Evolutionary conservation across 768 basidiomycete genomes (phyloP), one percentile per base, ranked within the genome.

Genomic region (Boletus reticuloceps): DNA sequence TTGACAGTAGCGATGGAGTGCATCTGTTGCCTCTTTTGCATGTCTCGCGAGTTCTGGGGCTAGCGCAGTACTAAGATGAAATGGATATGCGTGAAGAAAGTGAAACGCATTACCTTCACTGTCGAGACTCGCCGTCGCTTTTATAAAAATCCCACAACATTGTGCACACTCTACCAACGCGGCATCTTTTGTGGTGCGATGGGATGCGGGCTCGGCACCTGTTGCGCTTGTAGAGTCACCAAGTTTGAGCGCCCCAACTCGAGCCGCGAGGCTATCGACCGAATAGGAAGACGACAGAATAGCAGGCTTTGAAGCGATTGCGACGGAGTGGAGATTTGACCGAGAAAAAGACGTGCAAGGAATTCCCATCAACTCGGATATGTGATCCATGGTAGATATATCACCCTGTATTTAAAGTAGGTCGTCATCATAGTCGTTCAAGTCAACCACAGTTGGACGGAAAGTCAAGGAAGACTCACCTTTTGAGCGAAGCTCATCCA

Each of bases 401-500:
- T 85, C 80, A 27, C 27, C 27, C 27, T 27, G 27, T 27, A 20
- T 51, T n/a, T 17, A 16, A 36, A 37, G 25, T 27, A 6, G 19
- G 27, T 12, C 40, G 20, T 20, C 20, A 20, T 20, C 20, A 20
- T 2, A 20, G n/a, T 39, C 29, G 51, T 50, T 22, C 27, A 49
- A 47, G 31, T 5, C 27, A 11, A 38, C 19, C 19, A 14, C 11
- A 25, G 42, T 29, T 29, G 19, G 37, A 14, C 14, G 50, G 32
- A 31, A 47, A 40, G 6, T 50, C 49, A 1, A 45, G 36, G 27
- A 19, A 8, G 36, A 69, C 77, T 53, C 46, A 87, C 90, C 74
- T 77, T 77, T 63, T 81, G 82, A 0, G 89, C 88, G 58, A 90
- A 81, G 19, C 71, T 74, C 60, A 83, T 78, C 84, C 90, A 90